Evolutionary conservation across 176 grass and related monocot species (phyloP).

Genomic region (Carex scoparia): DNA sequence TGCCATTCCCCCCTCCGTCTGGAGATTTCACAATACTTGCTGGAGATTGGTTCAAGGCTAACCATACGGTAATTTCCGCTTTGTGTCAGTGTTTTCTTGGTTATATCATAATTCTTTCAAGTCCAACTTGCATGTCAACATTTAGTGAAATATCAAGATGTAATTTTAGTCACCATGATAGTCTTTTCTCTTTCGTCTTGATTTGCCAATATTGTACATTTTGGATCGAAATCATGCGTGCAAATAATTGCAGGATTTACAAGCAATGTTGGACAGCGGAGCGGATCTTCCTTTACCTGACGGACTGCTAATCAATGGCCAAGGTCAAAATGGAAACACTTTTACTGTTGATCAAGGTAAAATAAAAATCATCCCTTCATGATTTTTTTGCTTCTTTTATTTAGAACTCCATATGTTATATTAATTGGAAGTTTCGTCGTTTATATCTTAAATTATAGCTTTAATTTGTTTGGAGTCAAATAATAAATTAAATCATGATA

Average conservation of each 20-base stretch:
- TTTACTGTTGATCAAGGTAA: constrained; percentile 95
- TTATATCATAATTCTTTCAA: neutral
- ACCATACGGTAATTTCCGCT: constrained; percentile 63
- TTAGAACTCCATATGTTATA: neutral
- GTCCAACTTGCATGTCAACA: neutral
- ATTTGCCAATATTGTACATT: neutral
- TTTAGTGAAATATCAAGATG: neutral
- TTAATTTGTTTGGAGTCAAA: neutral
- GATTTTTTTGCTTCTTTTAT: neutral
- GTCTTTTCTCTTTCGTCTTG: neutral
- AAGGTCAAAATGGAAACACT: constrained; percentile 55
- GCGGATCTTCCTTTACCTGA: constrained; percentile 64
- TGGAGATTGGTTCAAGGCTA: constrained; percentile 92
- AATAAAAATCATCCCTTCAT: neutral
- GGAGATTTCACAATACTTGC: constrained; percentile 70
- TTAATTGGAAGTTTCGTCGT: neutral
- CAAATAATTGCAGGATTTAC: constrained; percentile 45
- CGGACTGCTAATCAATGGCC: constrained; percentile 83
- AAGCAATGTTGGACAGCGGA: constrained; percentile 59
- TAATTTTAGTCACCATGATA: neutral
- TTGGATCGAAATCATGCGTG: neutral
- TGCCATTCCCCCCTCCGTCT: constrained; percentile 71
- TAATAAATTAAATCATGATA: neutral
- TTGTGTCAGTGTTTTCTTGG: neutral
- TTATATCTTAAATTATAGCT: neutral